Evolutionary conservation across 176 grass and related monocot species (phyloP), one percentile per base, ranked within the genome.

Genomic region (Leersia perrieri): DNA sequence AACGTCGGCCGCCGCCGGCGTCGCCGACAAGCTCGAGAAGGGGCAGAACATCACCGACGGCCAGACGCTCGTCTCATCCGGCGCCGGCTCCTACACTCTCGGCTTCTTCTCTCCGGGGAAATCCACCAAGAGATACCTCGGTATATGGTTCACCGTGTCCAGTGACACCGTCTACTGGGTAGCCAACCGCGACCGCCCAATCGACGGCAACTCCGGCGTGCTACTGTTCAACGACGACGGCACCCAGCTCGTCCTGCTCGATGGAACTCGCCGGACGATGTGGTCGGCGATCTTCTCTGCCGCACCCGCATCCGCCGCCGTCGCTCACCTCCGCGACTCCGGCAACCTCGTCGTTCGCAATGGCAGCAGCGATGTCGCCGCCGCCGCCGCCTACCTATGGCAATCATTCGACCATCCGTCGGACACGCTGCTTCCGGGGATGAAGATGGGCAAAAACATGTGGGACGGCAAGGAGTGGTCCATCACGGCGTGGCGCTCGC

Each of bases 21-120:
- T 13, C 1, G 4, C 27, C 15, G 83, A 78, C 66, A 70, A 29
- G 53, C 23, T 78, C 3, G 30, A 35, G 40, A 33, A 10, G 16
- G 74, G 83, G 11, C 23, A 35, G 29, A 85, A 78, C 39, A 15
- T 85, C 83, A 85, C 74, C 39, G 83, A 85, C 55, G 83, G 66
- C 29, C 2, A 70, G n/a, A 78, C 66, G 6, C 75, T 78, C 32
- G 40, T 78, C 38, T 85, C 83, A 0, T 39, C 29, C 11, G 10
- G 33, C 28, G 55, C 23, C 0, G 75, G 58, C 5, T 65, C 75
- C 1, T 86, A 73, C 83, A 85, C 83, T 22, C 41, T 86, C 1
- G 83, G 75, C 1, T 86, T 86, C 76, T 86, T 86, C 68, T 79
- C 68, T 2, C 73, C 57, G 23, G 60, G 30, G 25, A 14, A 0